These are phyloP conservation scores for Pseudopediastrum boryanum DNA, from an alignment of 139 green algal genomes.

Conservation along the genomic window DNA sequence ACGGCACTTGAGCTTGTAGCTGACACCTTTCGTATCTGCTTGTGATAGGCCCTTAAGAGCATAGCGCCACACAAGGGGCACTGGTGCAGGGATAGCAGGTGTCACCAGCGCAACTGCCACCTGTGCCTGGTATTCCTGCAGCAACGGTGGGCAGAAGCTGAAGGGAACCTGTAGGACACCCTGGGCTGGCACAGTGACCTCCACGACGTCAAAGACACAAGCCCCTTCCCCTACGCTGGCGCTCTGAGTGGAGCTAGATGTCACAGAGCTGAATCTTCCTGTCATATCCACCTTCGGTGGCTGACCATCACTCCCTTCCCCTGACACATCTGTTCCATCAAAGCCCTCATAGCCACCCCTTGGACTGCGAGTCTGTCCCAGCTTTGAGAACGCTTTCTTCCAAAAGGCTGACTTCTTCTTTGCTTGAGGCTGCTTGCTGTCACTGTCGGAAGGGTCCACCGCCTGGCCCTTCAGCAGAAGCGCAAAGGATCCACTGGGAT, in stretches of 20 bases:
- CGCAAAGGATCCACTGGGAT: conserved; percentile 5
- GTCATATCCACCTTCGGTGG: too few species aligned
- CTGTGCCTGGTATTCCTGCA: conserved; percentile 2
- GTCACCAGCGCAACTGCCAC: conserved; percentile 15
- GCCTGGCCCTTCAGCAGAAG: conserved; percentile 8
- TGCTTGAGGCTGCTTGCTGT: too few species aligned
- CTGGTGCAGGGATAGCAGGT: conserved; percentile 7
- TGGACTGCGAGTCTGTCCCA: too few species aligned
- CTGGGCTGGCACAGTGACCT: neutral
- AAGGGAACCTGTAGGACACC: conserved; percentile 15
- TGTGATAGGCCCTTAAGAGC: conserved; percentile 2
- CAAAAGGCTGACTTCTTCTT: too few species aligned
- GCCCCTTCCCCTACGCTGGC: neutral
- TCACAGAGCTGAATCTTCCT: too few species aligned
- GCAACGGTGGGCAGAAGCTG: conserved; percentile 14
- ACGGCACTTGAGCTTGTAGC: conserved; percentile 9
- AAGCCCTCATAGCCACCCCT: too few species aligned
- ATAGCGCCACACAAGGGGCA: conserved; percentile 25
- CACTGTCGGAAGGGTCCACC: neutral
- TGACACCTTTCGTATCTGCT: conserved; percentile 17
- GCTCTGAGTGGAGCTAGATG: too few species aligned
- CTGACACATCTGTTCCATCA: too few species aligned
- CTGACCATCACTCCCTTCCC: too few species aligned
- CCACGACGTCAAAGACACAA: neutral
- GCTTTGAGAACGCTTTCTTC: too few species aligned